Percentiles rank a stretch among this genome's conserved stretches.
Evolutionary conservation across 2,329 filamentous ascomycete genomes (phyloP).

Genomic region (Ambrosiella xylebori): DNA sequence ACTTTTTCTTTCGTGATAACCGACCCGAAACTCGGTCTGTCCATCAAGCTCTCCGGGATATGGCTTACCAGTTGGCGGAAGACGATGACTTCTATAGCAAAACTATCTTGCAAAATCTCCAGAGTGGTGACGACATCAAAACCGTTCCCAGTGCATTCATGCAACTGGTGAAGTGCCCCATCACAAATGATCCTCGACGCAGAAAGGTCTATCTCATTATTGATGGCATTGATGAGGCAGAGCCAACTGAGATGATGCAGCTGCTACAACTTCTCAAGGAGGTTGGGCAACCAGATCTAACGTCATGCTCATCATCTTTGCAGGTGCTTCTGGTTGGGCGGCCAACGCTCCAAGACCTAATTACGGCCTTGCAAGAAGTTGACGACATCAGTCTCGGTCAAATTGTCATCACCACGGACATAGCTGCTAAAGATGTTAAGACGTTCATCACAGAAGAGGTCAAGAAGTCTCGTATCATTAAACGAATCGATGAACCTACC

Average conservation of each 20-base stretch:
- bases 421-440: conserved; percentile 26
- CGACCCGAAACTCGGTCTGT: conserved; percentile 29
- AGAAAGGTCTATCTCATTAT: conserved; percentile 27
- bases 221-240: conserved; percentile 30
- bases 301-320: conserved; percentile 13
- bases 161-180: conserved; percentile 24
- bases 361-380: conserved; percentile 22
- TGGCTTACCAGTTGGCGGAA: conserved; percentile 30
- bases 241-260: conserved; percentile 22
- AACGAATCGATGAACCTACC: conserved; percentile 19
- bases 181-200: conserved; percentile 19
- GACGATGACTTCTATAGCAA: conserved; percentile 28
- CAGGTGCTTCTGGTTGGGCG: conserved; percentile 27
- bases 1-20: conserved; percentile 32
- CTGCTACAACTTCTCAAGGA: conserved; percentile 17
- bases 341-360: conserved; percentile 24
- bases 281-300: conserved; percentile 9
- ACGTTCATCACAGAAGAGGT: conserved; percentile 27
- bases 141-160: conserved; percentile 28
- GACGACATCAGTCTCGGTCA: conserved; percentile 21
- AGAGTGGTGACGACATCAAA: conserved; percentile 25
- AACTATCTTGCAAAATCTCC: conserved; percentile 21
- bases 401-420: conserved; percentile 26
- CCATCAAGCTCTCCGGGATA: conserved; percentile 27
- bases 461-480: conserved; percentile 22